Base-by-base conservation (phyloP, 2,329 filamentous ascomycete species). In the Ceratocystis alfenasii region DNA sequence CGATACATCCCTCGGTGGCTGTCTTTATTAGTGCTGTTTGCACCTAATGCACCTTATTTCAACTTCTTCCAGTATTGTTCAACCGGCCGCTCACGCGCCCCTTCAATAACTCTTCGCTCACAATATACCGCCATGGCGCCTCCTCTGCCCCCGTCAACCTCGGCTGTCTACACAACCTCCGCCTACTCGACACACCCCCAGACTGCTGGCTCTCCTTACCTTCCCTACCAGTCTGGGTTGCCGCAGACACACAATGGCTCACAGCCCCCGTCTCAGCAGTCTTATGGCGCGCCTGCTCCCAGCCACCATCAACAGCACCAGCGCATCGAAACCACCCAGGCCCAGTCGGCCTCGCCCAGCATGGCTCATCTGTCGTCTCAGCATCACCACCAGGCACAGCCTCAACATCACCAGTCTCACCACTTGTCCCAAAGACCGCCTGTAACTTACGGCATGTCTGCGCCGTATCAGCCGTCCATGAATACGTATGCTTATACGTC, bases 381-480 rank as follows among this genome's bases (percentile, higher is more conserved):
- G 4, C 65, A 66, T 6, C 44, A 50, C 3, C 65, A 65, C 22
- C 57, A 62, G 30, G 2, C 55, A 33, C 61, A 36, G 15, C 44
- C 22, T 5, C 61, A 63, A 15, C 44, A 48, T 6, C 44, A 50
- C 22, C 61, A 50, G 3, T 22, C 22, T 2, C 61, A 63, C 8
- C 61, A 62, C 6, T 59, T 57, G 12, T 46, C 61, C 30, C 65
- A 65, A 45, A 33, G 68, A 53, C 66, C 61, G 53, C 33, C 68
- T 10, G 64, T 65, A 4, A 25, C 59, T 4, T 69, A 69, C 44
- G 22, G 53, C 30, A 68, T 64, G 45, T 60, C 48, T 28, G 53
- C 44, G n/a, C 48, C 50, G 33, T 69, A 69, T 44, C 68, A 45
- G n/a, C 62, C 64, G 8, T 28, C 60, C 20, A 68, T 69, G 62